phyloP scores from a whole-genome alignment of 805 yeast genomes.

The Torulaspora microellipsoides region DNA sequence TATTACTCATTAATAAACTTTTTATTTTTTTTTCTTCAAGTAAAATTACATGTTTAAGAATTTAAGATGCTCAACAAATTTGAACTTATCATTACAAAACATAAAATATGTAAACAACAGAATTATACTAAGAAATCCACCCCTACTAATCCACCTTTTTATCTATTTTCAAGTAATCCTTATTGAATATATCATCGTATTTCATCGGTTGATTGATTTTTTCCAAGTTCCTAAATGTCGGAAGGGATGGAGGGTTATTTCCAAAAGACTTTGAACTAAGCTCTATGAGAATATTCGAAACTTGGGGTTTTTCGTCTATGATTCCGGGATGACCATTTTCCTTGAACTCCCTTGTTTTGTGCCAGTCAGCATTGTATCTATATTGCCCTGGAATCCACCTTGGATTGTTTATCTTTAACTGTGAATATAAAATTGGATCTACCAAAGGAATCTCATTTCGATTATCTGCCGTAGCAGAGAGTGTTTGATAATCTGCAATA shows the following conservation, averaged over 20 bases:
- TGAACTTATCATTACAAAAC: neutral
- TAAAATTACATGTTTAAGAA: too few relatives aligned
- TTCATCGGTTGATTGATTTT: constrained; percentile 49
- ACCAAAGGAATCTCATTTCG: constrained; percentile 1
- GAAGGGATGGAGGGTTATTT: constrained; percentile 37
- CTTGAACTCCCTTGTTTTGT: constrained; percentile 23
- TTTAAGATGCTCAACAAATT: too few relatives aligned
- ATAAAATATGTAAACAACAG: neutral
- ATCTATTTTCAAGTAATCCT: constrained; percentile 4
- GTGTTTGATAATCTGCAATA: constrained; percentile 22
- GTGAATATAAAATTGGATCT: constrained; percentile 29
- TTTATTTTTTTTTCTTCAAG: neutral
- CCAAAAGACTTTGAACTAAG: constrained; percentile 18
- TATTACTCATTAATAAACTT: neutral
- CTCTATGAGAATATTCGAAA: constrained; percentile 37
- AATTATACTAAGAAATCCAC: too few relatives aligned
- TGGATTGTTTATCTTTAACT: constrained; percentile 32
- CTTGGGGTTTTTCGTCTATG: constrained; percentile 41
- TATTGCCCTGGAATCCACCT: constrained; percentile 19
- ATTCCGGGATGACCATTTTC: constrained; percentile 38
- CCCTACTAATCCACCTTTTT: neutral
- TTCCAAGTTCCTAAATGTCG: constrained; percentile 61
- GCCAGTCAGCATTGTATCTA: constrained; percentile 19
- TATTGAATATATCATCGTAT: constrained; percentile 6
- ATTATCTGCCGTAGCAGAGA: neutral